Evolutionary conservation across 768 basidiomycete genomes (phyloP).

Genomic region (Leccinum arenicola): DNA sequence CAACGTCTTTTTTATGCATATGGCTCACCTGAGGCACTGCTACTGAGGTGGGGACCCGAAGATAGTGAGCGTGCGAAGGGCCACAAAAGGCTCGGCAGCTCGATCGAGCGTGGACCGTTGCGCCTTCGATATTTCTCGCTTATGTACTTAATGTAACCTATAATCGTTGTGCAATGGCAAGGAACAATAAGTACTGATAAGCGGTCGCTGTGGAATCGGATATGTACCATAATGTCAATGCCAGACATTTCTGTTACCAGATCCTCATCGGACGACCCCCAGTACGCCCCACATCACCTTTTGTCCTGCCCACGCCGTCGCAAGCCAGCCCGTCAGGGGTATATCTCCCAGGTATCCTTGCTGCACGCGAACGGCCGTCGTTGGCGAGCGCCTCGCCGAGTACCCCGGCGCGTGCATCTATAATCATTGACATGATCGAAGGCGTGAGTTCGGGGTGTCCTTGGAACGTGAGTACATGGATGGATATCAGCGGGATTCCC

Average conservation of each 20-base stretch:
- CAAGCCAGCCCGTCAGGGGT: constrained; percentile 33
- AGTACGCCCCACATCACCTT: constrained; percentile 6
- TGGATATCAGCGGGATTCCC: background rate
- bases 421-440: constrained; percentile 42
- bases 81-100: too few relatives aligned
- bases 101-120: too few relatives aligned
- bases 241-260: background rate
- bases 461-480: constrained; percentile 38
- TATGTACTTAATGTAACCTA: too few relatives aligned
- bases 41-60: too few relatives aligned
- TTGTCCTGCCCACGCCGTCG: constrained; percentile 41
- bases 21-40: too few relatives aligned
- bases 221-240: background rate
- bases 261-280: constrained; percentile 1
- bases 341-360: constrained; percentile 23
- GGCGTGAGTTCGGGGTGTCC: constrained; percentile 91
- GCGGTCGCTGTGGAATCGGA: background rate
- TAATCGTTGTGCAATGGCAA: too few relatives aligned
- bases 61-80: too few relatives aligned
- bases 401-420: constrained; percentile 44
- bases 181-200: constrained; percentile 5
- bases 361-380: constrained; percentile 36
- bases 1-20: too few relatives aligned
- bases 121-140: too few relatives aligned
- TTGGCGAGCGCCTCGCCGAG: constrained; percentile 43